These are phyloP conservation scores for Pseudisothecium myosuroides DNA, from an alignment of 225 moss, liverwort and hornwort species.

Conservation along the genomic window DNA sequence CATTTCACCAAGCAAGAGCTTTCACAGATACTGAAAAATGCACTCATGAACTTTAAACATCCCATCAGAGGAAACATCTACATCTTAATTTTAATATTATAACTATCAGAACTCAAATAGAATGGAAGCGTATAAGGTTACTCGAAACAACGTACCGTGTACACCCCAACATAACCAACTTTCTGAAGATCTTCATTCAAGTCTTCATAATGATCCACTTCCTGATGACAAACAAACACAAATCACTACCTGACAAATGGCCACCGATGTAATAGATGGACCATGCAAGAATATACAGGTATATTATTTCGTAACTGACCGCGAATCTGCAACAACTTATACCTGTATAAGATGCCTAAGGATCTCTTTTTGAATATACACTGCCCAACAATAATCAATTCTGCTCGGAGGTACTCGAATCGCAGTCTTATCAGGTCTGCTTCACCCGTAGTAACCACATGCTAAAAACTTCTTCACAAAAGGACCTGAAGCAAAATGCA, in stretches of 20 bases:
- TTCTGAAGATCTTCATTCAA: conserved; percentile 43
- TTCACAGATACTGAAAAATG: neutral
- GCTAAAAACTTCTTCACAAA: conserved; percentile 7
- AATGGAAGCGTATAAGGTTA: neutral
- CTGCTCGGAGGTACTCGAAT: neutral
- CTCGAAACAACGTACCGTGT: conserved; percentile 34
- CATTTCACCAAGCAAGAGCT: neutral
- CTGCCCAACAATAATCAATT: conserved; percentile 15
- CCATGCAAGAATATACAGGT: neutral
- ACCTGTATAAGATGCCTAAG: conserved; percentile 19
- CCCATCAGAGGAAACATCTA: neutral
- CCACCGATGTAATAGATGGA: neutral
- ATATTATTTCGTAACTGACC: neutral
- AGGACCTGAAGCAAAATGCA: conserved; percentile 18
- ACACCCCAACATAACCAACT: conserved; percentile 64
- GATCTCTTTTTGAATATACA: conserved; percentile 1
- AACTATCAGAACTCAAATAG: neutral
- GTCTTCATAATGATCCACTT: conserved; percentile 86
- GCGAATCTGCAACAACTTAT: conserved; percentile 6
- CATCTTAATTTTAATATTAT: neutral
- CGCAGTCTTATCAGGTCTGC: conserved; percentile 8
- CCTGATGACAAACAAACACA: conserved; percentile 29
- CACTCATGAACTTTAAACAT: neutral
- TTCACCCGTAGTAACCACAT: conserved; percentile 8
- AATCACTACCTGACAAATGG: neutral